Base-by-base conservation (phyloP, 768 basidiomycete species). In the Tylopilus sp. region DNA sequence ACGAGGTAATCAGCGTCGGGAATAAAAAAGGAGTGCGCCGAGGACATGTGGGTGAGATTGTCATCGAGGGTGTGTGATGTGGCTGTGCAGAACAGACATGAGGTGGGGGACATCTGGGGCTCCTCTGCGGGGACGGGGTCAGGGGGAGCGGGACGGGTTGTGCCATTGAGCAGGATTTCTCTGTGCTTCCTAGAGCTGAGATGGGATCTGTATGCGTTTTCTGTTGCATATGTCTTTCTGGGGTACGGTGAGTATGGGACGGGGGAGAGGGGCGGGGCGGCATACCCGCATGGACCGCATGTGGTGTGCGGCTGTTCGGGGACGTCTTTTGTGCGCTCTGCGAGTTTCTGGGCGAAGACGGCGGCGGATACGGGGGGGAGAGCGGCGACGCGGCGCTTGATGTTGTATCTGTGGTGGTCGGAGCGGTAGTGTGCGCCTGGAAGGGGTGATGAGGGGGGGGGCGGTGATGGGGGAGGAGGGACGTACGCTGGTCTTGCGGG, bases 321-420 rank as follows among this genome's bases (percentile, higher is more conserved):
- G 65, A 76, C 77, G 45, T 94, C 87, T 40, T 81, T 76, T 15
- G 82, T 75, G 58, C 91, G 74, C 56, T 95, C 89, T 25, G 87
- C 66, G 12, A 97, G 87, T 63, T 98, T 98, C 62, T 91, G 81
- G 60, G 94, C 86, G 73, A 98, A 99, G 2, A 85, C 59, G 7
- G 77, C 70, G 0, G 78, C 80, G 52, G 82, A 85, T 61, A 99
- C 83, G 2, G 95, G 94, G 9, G 91, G 88, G 2, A 99, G 79
- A 6, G 80, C 82, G 2, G 95, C 95, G 17, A 98, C 89, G 25
- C 93, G 84, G 57, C 95, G 88, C 76, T 95, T 95, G 85, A 98
- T 92, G 66, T 99, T 99, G 73, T 99, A 99, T 47, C 94, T 78
- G 73, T 99, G 97, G 69, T 90, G 88, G 70, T 99, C 97, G 22